These are phyloP conservation scores for Exophiala sp. DNA, from an alignment of 2,329 filamentous ascomycete species.

Conservation along the genomic window DNA sequence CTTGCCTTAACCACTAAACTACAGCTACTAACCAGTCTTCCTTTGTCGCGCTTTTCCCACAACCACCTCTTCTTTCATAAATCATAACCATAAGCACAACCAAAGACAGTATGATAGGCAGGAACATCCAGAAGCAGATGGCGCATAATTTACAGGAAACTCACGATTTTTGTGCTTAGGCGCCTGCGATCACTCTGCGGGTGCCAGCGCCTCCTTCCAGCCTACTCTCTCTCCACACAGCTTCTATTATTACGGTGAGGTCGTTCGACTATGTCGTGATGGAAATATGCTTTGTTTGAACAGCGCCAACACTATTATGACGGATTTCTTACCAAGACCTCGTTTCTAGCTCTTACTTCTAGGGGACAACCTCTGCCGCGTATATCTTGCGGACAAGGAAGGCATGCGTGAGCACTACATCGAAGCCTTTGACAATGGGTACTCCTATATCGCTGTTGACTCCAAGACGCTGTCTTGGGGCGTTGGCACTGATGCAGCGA, in stretches of 20 bases:
- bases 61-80: background rate
- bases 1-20: too few relatives aligned
- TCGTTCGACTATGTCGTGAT: too few relatives aligned
- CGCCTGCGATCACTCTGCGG: background rate
- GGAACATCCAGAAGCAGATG: constrained; percentile 1
- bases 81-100: background rate
- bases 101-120: constrained; percentile 5
- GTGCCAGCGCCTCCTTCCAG: background rate
- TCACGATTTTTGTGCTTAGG: constrained; percentile 7
- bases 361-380: background rate
- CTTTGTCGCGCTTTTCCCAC: background rate
- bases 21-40: too few relatives aligned
- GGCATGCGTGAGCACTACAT: background rate
- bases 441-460: background rate
- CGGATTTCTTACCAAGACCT: background rate
- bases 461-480: background rate
- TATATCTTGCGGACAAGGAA: background rate
- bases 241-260: too few relatives aligned
- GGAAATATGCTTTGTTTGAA: too few relatives aligned
- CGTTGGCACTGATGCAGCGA: constrained; percentile 1
- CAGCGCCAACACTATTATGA: background rate
- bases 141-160: constrained; percentile 4
- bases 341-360: background rate
- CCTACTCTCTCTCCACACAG: too few relatives aligned
- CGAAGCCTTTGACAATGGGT: background rate